These are phyloP conservation scores for Aspergillus carbonarius DNA, from an alignment of 2,329 filamentous ascomycete genomes.

Conservation along the genomic window DNA sequence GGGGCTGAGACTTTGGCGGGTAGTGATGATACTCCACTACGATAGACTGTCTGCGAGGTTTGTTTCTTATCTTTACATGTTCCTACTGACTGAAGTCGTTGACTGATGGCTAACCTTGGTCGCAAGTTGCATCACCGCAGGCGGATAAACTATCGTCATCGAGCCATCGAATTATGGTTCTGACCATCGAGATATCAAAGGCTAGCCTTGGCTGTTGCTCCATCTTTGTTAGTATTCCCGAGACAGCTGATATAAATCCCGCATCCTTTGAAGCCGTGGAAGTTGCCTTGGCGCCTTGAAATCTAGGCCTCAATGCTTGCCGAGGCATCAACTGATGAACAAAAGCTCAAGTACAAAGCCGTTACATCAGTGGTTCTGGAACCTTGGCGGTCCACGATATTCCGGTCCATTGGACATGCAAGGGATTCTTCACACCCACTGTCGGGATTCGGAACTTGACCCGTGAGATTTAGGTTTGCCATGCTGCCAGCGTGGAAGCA, in stretches of 20 bases:
- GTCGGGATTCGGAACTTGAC: neutral
- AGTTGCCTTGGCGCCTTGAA: neutral
- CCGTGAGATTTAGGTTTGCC: neutral
- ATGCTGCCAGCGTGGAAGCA: neutral
- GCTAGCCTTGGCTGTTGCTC: neutral
- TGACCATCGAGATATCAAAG: too few species aligned
- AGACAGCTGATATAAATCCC: neutral
- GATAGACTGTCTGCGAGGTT: neutral
- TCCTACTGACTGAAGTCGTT: neutral
- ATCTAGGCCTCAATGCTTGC: neutral
- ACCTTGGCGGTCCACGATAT: neutral
- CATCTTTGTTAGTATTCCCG: neutral
- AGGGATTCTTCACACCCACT: neutral
- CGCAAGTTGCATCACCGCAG: neutral
- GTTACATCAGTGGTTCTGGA: neutral
- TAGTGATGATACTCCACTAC: neutral
- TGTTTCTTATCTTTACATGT: neutral
- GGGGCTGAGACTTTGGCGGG: neutral
- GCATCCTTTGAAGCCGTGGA: neutral
- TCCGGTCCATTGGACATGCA: neutral
- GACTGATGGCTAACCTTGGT: neutral
- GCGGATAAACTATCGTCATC: too few species aligned
- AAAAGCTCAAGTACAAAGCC: neutral
- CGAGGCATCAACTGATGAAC: neutral
- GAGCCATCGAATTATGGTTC: too few species aligned